Base-by-base conservation (phyloP, 148 eudicot genomes). In the Selenicereus undatus region DNA sequence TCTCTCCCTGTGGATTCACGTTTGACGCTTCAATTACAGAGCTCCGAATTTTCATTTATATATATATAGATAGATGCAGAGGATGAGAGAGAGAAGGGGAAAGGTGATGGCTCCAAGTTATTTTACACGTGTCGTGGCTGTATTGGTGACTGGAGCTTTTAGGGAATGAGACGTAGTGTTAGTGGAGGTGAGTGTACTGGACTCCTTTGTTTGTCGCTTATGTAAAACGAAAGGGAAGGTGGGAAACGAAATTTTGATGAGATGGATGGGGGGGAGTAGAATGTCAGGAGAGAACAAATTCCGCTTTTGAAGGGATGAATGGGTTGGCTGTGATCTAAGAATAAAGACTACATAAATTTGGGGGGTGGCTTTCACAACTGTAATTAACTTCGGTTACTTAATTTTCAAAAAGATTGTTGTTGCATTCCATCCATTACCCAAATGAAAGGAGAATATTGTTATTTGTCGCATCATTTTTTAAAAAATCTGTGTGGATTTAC, bases 211-310 rank as follows among this genome's bases (percentile, higher is more conserved):
- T 71, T 24, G 24, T 54, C 14, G 3, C 14, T 13, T 29, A 29
- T 48, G 52, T 22, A 9, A 29, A 11, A 5, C 16, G 5, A 13
- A 36, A 29, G 27, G 70, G 43, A 76, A 76, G 79, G 79, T 76
- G 54, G 43, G 22, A 71, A 81, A 81, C 79, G 80, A 36, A 81
- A 56, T 35, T 36, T 70, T 54, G 70, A 80, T 78, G 78, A 73
- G 4, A 20, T 21, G 60, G 16, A 43, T n/a, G 30, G 8, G 27
- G 27, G 27, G 27, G 11, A 24, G 4, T 18, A 18, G 62, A 56
- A 56, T 18, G 62, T 3, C n/a, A 56, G 62, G 68, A n/a, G 29
- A n/a, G 29, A 24, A 24, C 5, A 24, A 22, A 1, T 64, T 24
- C 29, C 27, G 5, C n/a, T n/a, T 64, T 64, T 24, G 29, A 64